A percentile compares a stretch with the other conserved stretches of the same genome.
Conservation (phyloP, 2,329 filamentous ascomycete species). For the Botrytis squamosa region DNA sequence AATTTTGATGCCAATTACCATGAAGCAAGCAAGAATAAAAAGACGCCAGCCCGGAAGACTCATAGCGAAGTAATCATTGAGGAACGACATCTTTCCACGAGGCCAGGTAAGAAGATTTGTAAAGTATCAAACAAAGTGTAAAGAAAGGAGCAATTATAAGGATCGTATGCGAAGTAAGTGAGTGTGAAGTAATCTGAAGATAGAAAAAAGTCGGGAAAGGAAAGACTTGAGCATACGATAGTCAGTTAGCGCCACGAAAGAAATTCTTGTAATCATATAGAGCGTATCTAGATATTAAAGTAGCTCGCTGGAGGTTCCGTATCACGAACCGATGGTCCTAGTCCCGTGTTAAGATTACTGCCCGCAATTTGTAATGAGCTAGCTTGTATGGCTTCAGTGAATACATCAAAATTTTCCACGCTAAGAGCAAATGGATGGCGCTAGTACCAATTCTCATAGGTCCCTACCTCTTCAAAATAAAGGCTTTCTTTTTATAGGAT, state of each 20-base stretch:
- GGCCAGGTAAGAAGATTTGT: not conserved
- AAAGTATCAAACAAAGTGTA: not conserved
- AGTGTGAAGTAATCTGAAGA: not conserved
- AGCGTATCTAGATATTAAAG: not conserved
- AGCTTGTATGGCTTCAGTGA: not conserved
- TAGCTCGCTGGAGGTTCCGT: not conserved
- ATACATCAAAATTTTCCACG: not conserved
- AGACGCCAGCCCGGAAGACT: not conserved
- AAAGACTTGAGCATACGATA: not conserved
- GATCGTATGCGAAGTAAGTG: not conserved
- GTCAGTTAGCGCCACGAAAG: not conserved
- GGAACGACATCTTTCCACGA: not conserved
- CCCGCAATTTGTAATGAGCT: not conserved
- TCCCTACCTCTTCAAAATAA: not conserved
- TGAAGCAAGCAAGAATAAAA: not conserved
- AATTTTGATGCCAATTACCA: not conserved
- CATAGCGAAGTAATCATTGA: not conserved
- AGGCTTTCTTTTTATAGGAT: not conserved
- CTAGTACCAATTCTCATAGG: not conserved
- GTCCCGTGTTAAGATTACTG: not conserved
- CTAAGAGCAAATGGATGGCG: not conserved
- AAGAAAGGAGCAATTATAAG: not conserved
- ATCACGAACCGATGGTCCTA: not conserved
- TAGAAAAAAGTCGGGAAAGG: not conserved
- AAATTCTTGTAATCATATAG: not conserved